Percentiles rank a stretch among this genome's conserved stretches.
Conservation (phyloP, 345 rosid genomes). For the Populus deltoides region DNA sequence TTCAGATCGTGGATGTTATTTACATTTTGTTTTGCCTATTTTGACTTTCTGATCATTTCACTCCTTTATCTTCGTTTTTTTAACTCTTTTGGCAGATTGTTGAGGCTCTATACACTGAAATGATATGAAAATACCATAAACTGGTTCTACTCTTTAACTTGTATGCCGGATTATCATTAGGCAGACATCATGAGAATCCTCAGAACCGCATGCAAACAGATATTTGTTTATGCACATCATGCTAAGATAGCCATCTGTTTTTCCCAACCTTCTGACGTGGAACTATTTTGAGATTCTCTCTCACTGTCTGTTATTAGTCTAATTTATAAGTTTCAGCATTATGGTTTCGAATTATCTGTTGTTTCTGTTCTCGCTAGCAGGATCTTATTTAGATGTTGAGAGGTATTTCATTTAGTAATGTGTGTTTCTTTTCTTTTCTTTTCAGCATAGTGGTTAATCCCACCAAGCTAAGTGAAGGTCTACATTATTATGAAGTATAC, state of each 20-base stretch:
- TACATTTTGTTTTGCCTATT: neutral
- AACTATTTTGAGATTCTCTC: no score
- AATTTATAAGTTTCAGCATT: neutral
- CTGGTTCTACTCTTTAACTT: neutral
- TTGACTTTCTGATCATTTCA: neutral
- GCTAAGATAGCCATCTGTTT: neutral
- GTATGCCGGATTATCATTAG: neutral
- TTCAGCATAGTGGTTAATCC: slow-evolving; percentile 95
- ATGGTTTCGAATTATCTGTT: neutral
- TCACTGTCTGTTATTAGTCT: neutral
- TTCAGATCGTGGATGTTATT: neutral
- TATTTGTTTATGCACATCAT: neutral
- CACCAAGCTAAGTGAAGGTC: slow-evolving; percentile 70
- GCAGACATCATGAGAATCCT: neutral
- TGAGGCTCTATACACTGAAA: neutral
- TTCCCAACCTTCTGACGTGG: neutral
- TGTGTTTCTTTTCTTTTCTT: slow-evolving; percentile 11
- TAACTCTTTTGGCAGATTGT: neutral
- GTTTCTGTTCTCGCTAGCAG: neutral
- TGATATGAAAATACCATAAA: neutral
- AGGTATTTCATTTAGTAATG: neutral
- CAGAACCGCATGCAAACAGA: neutral
- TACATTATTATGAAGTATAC: slow-evolving; percentile 84
- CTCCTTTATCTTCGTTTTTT: neutral
- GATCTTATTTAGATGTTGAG: neutral